A percentile compares a stretch with the other conserved stretches of the same genome.
These are phyloP conservation scores for Euphorbia celastroides DNA, from an alignment of 441 rosid genomes.

Conservation along the genomic window DNA sequence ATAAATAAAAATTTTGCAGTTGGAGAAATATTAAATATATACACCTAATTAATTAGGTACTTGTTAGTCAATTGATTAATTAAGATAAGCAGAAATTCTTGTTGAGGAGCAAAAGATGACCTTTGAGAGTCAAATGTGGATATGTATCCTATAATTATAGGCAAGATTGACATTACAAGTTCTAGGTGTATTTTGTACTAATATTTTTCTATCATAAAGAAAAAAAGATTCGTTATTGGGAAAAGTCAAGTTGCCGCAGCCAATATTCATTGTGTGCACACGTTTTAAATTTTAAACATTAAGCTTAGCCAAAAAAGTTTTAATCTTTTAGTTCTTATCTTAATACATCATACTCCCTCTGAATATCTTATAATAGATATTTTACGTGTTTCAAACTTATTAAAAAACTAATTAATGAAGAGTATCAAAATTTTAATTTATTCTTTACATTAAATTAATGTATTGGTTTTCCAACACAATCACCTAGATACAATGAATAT, in stretches of 20 bases:
- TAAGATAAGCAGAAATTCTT: not conserved
- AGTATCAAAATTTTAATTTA: too few species aligned
- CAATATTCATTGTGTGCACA: not conserved
- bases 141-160: not conserved
- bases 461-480: too few species aligned
- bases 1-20: not conserved
- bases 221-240: not conserved
- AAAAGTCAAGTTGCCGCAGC: conserved; percentile 2
- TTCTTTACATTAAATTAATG: too few species aligned
- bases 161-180: too few species aligned
- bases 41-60: not conserved
- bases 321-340: too few species aligned
- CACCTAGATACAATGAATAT: too few species aligned
- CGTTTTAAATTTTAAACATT: too few species aligned
- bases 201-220: not conserved
- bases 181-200: not conserved
- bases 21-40: not conserved
- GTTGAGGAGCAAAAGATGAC: not conserved
- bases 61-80: not conserved
- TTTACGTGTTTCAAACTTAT: too few species aligned
- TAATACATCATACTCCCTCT: too few species aligned
- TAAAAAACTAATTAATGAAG: too few species aligned
- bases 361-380: too few species aligned
- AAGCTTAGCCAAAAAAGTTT: too few species aligned
- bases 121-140: not conserved